Evolutionary conservation across 1,139 yeast species (phyloP), one percentile per base, ranked within the genome.

Genomic region (Suhomyces wounanorum): DNA sequence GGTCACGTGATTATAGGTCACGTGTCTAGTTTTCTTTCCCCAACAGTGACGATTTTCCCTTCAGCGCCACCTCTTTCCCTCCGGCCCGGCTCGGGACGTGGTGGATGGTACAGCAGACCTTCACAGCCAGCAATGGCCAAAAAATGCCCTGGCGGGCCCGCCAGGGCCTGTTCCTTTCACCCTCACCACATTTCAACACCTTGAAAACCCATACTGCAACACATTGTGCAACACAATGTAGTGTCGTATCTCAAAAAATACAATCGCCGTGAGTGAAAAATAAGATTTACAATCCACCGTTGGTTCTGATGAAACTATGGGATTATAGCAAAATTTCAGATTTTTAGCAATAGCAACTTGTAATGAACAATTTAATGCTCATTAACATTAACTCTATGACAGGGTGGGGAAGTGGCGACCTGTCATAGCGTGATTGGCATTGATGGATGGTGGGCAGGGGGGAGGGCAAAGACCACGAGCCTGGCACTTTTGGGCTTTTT

Each of bases 1-100:
- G 16, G 25, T 17, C 40, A 21, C 40, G 45, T 43, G 45, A 43
- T 35, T 33, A 10, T 10, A 8, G 44, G 39, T 42, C 44, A 21
- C 30, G 39, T 42, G 44, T 10, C n/a, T n/a, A n/a, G n/a, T n/a
- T n/a, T n/a, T n/a, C n/a, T n/a, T n/a, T n/a, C n/a, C n/a, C n/a
- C n/a, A n/a, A n/a, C n/a, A n/a, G n/a, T n/a, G n/a, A n/a, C n/a
- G 18, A 13, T 33, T 11, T 30, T 30, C 8, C 23, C 23, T 21
- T 6, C 23, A 21, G 6, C 14, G 37, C 40, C 40, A 37, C 26
- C 26, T 36, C 39, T 23, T 18, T 21, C 40, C 40, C 28, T 37
- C 16, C 40, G 33, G 33, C 14, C 33, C 33, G 33, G 33, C 33
- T 13, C 33, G 33, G 33, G 11, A 30, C 11, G 14, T 13, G 33